These are phyloP conservation scores for Trichoderma simmonsii DNA, from an alignment of 2,329 filamentous ascomycete genomes.

Conservation along the genomic window DNA sequence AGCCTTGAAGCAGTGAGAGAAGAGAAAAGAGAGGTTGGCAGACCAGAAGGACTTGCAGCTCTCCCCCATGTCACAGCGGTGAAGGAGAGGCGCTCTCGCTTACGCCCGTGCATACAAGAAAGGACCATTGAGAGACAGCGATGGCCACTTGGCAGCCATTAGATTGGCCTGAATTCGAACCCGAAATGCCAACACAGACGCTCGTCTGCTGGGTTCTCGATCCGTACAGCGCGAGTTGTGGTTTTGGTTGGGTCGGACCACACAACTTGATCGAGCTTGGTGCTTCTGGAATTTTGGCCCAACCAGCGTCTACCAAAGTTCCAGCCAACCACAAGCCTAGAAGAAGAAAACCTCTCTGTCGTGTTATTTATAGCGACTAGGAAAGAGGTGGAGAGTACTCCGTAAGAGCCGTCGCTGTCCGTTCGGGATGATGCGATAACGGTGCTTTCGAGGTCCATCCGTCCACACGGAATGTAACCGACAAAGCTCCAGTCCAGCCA, in stretches of 20 bases:
- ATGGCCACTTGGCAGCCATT: background rate
- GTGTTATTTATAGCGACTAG: conserved; percentile 12
- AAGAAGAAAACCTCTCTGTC: background rate
- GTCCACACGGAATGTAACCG: background rate
- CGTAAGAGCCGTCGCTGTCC: background rate
- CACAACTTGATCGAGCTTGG: background rate
- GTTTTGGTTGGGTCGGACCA: background rate
- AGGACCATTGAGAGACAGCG: background rate
- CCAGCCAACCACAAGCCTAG: background rate
- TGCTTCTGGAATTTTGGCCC: background rate
- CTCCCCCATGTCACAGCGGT: conserved; percentile 6
- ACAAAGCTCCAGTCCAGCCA: background rate
- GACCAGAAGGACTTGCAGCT: background rate
- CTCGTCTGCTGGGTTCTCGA: background rate
- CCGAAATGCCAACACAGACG: background rate
- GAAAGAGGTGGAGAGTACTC: background rate
- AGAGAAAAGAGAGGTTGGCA: background rate
- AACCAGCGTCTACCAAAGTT: background rate
- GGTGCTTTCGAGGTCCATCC: background rate
- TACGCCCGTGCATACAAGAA: background rate
- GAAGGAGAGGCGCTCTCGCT: background rate
- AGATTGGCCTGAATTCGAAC: background rate
- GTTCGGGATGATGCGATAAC: background rate
- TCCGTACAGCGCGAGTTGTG: background rate
- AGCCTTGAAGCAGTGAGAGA: background rate